Evolutionary conservation across 805 yeast genomes (phyloP).

Genomic region (Teunomyces funiuensis): DNA sequence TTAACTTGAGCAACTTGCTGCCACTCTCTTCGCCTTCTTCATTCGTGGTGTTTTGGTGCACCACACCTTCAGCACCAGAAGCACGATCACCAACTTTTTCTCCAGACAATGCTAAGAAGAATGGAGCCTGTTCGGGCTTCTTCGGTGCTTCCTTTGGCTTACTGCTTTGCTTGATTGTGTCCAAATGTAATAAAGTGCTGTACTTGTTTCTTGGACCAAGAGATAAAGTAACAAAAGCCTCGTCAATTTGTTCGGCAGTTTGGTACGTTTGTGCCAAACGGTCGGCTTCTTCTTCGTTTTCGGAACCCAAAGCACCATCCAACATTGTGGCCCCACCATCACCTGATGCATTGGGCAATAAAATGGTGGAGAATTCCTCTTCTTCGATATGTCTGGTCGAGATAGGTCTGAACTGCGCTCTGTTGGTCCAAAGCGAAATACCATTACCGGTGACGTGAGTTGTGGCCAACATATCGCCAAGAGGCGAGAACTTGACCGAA

Average conservation of each 20-base stretch:
- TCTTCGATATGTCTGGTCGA: slow-evolving; percentile 76
- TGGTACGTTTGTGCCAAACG: slow-evolving; percentile 37
- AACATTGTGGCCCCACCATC: slow-evolving; percentile 69
- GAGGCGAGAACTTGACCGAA: slow-evolving; percentile 73
- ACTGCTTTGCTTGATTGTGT: slow-evolving; percentile 79
- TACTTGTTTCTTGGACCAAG: slow-evolving; percentile 75
- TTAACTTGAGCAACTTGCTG: slow-evolving; percentile 32
- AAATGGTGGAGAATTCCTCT: slow-evolving; percentile 61
- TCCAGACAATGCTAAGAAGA: slow-evolving; percentile 72
- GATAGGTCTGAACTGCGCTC: slow-evolving; percentile 76
- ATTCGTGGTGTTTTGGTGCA: slow-evolving; percentile 5
- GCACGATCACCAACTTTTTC: slow-evolving; percentile 73
- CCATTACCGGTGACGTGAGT: slow-evolving; percentile 91
- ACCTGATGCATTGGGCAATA: slow-evolving; percentile 76
- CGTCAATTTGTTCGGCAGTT: slow-evolving; percentile 62
- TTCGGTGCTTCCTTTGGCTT: slow-evolving; percentile 89
- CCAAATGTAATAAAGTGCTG: slow-evolving; percentile 76
- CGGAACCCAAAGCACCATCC: slow-evolving; percentile 71
- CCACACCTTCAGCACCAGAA: slow-evolving; percentile 41
- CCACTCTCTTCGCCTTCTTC: slow-evolving; percentile 13
- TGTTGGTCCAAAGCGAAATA: slow-evolving; percentile 87
- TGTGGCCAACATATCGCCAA: slow-evolving; percentile 89
- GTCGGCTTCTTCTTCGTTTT: slow-evolving; percentile 29
- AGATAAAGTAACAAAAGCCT: slow-evolving; percentile 68
- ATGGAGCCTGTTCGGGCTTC: slow-evolving; percentile 75